Evolutionary conservation across 768 basidiomycete genomes (phyloP), one percentile per base, ranked within the genome.

Genomic region (Exsudoporus frostii): DNA sequence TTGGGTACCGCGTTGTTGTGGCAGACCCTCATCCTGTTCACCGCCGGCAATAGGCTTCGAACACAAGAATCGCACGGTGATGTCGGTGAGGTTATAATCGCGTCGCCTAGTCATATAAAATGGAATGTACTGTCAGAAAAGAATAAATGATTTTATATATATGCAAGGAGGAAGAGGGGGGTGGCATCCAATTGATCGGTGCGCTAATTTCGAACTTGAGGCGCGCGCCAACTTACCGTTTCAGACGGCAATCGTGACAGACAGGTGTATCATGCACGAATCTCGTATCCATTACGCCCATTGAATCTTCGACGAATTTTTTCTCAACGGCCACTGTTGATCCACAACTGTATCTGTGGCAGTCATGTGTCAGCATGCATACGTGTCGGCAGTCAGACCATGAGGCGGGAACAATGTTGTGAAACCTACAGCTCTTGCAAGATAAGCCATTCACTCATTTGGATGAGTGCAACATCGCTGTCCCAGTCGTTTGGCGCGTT

Each of bases 361-460:
- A 29, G 44, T 27, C 43, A 45, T 57, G 56, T 51, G 58, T 70
- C 54, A 71, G 52, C 20, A 42, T 37, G 25, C 36, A 47, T 43
- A 44, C 22, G 48, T 50, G 41, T 54, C 44, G 41, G 42, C 38
- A 45, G 38, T 48, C 45, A 45, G 34, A 38, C 25, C 44, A 43
- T 33, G 48, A 38, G 45, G 54, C 38, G 45, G 55, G 48, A 62
- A 51, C 40, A 30, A 34, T 10, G 15, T 11, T 24, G 30, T 15
- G 50, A 55, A 50, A 72, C 84, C 65, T 60, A 90, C 88, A 85
- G 62, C 19, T 76, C 70, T 57, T 77, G 72, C 49, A 92, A 62
- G 29, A 73, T 67, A 45, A 82, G 75, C 89, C 89, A 93, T 52
- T 92, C 85, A 39, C 71, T 73, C 54, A 73, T 74, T 61, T 77